Base-by-base conservation (phyloP, 2,329 filamentous ascomycete genomes). In the Hypoxylon sp. region DNA sequence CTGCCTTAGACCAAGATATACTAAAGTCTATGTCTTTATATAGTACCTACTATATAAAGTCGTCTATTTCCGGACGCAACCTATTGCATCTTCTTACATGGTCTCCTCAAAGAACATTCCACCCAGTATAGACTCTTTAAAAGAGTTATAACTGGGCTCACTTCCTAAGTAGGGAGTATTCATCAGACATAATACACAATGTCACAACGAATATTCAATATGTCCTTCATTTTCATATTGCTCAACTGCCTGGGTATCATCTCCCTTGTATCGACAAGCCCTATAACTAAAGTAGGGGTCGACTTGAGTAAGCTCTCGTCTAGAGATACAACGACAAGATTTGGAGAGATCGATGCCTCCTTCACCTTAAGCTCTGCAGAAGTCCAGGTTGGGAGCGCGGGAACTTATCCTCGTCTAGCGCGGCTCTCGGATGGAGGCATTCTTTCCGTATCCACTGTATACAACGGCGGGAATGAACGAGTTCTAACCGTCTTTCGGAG, bases 401-500 rank as follows among this genome's bases (percentile, higher is more conserved):
- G 80, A 43, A 82, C 79, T 4, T 83, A 83, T 61, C 79, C 80
- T 1, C 81, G 81, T 11, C 75, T 82, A 1, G 72, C 79, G 3
- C 74, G 75, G 7, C 76, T 82, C 2, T 72, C 75, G 1, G 80
- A 82, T 30, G 79, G 79, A n/a, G 77, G 78, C 1, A 77, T 83
- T 11, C 76, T 83, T 1, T 75, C 79, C 5, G 76, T 76, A 11
- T 80, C 79, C 2, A 75, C 76, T 48, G 43, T 49, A 30, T 36
- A 17, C 28, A 43, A 21, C 11, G 73, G 76, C 4, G 76, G 75
- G 6, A 70, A 60, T 5, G 62, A 72, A 7, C 76, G 75, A 2
- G 72, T 76, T 4, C 74, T 83, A 1, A 71, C 73, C 17, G 70
- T 82, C 7, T 73, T 79, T 2, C 75, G 72, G 38, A 82, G 80